These are phyloP conservation scores for Sedum album DNA, from an alignment of 164 flowering plant genomes.

Conservation along the genomic window DNA sequence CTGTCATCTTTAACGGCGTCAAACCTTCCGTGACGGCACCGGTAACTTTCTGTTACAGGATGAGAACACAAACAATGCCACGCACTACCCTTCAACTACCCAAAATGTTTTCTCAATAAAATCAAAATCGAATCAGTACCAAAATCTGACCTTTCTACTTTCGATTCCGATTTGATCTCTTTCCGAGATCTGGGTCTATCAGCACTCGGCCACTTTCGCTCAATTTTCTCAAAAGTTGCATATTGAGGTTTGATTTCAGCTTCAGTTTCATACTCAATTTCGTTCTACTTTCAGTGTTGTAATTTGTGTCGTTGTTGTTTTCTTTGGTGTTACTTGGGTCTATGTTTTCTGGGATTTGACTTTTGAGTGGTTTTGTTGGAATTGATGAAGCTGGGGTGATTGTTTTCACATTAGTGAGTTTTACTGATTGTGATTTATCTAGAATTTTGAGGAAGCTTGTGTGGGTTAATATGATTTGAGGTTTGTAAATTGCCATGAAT, in stretches of 20 bases:
- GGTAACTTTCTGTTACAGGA: slow-evolving; percentile 1
- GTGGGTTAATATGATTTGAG: neutral
- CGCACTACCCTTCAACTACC: neutral
- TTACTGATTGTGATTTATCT: neutral
- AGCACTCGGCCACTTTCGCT: neutral
- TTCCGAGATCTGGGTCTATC: neutral
- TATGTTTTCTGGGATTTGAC: neutral
- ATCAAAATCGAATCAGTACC: too few relatives aligned
- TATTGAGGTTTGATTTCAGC: slow-evolving; percentile 4
- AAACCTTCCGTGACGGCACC: neutral
- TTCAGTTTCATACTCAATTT: neutral
- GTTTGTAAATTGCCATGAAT: too few relatives aligned
- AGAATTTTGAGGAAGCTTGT: neutral
- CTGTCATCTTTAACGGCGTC: too few relatives aligned
- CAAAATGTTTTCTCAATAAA: too few relatives aligned
- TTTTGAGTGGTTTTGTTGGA: neutral
- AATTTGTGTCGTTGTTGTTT: neutral
- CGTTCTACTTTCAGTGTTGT: neutral
- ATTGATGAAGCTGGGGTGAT: neutral
- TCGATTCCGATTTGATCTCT: neutral
- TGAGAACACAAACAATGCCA: neutral
- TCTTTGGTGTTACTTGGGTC: neutral
- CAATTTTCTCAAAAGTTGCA: neutral
- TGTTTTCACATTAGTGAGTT: neutral
- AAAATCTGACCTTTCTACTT: neutral